phyloP scores from a whole-genome alignment of 768 basidiomycete species.

The Leccinum imitatum region DNA sequence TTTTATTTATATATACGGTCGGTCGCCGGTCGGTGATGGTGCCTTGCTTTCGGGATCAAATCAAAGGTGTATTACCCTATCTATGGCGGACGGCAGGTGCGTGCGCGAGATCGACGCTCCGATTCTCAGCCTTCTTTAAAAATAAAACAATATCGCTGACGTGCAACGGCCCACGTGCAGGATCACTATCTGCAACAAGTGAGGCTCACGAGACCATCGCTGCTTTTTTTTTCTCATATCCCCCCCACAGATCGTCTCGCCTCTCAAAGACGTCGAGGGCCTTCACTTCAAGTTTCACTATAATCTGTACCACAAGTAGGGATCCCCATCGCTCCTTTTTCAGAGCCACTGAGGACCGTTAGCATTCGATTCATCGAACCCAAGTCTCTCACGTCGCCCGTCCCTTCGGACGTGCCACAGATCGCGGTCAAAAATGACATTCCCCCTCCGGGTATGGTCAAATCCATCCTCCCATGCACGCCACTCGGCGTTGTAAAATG shows the following conservation, averaged over 20 bases:
- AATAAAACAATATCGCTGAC: constrained; percentile 4
- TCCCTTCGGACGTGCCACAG: constrained; percentile 33
- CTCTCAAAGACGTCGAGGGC: constrained; percentile 97
- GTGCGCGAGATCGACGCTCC: constrained; percentile 17
- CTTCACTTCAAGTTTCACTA: constrained; percentile 95
- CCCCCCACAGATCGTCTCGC: constrained; percentile 73
- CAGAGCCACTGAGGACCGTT: background rate
- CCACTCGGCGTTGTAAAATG: constrained; percentile 96
- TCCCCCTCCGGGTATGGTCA: constrained; percentile 83
- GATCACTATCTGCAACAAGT: constrained; percentile 98
- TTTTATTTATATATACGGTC: background rate
- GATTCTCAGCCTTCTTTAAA: background rate
- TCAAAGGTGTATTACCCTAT: constrained; percentile 93
- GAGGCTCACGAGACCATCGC: constrained; percentile 3
- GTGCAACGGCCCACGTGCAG: constrained; percentile 35
- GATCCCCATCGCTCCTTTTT: background rate
- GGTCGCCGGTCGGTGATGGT: background rate
- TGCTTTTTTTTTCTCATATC: background rate
- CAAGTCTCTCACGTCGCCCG: constrained; percentile 55
- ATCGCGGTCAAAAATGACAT: constrained; percentile 48
- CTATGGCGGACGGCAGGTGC: constrained; percentile 83
- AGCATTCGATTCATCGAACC: constrained; percentile 95
- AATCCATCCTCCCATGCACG: constrained; percentile 96
- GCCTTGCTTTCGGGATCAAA: background rate
- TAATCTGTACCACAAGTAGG: constrained; percentile 93